phyloP scores from a whole-genome alignment of 768 basidiomycete genomes.

The Clavulina sp. region DNA sequence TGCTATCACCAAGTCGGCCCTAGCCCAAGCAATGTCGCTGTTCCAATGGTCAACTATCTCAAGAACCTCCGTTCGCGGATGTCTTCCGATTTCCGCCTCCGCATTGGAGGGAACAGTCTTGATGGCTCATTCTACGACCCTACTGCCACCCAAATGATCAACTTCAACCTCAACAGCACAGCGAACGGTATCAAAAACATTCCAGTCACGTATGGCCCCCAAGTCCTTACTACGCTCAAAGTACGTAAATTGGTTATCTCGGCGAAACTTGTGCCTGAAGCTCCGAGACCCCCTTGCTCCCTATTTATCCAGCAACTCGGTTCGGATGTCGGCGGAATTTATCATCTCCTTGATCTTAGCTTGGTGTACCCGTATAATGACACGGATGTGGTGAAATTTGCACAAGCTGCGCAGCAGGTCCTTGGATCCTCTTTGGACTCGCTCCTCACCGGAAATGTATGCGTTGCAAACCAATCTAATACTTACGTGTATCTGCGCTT shows the following conservation, averaged over 20 bases:
- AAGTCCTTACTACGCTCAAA: background rate
- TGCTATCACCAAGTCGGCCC: no score
- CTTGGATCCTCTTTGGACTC: no score
- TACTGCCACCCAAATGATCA: constrained; percentile 7
- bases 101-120: constrained; percentile 10
- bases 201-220: constrained; percentile 10
- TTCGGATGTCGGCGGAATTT: constrained; percentile 2
- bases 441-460: constrained; percentile 8
- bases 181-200: constrained; percentile 7
- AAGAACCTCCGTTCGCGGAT: constrained; percentile 6
- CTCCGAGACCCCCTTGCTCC: background rate
- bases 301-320: constrained; percentile 1
- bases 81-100: constrained; percentile 8
- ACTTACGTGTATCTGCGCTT: no score
- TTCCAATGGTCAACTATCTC: constrained; percentile 9
- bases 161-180: constrained; percentile 1
- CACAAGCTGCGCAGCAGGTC: no score
- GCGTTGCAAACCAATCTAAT: no score
- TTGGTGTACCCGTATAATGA: constrained; percentile 3
- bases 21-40: no score
- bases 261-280: no score
- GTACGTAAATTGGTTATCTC: no score
- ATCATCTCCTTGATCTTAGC: constrained; percentile 6
- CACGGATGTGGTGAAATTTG: constrained; percentile 5
- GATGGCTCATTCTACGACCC: constrained; percentile 9